Conservation (phyloP, 441 rosid genomes). For the Adansonia rubrostipa region DNA sequence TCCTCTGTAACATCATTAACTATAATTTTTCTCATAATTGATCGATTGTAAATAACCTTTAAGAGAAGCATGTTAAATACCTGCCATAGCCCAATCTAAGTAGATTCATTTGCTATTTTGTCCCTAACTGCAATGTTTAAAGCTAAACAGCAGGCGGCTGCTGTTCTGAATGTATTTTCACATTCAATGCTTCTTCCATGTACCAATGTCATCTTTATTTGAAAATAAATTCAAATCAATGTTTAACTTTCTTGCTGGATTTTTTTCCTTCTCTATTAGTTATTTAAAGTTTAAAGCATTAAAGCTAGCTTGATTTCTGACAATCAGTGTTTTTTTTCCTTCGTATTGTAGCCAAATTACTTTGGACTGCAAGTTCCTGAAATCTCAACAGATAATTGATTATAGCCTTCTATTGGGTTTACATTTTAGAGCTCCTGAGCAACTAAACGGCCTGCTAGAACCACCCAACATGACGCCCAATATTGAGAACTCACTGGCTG, state of each 20-base stretch:
- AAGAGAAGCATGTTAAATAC: not conserved
- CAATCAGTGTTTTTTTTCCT: conserved; percentile 10
- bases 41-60: not conserved
- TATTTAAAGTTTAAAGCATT: not conserved
- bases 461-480: conserved; percentile 49
- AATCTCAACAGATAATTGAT: conserved; percentile 88
- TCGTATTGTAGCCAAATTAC: conserved; percentile 71
- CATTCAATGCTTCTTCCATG: not conserved
- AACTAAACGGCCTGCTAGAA: conserved; percentile 61
- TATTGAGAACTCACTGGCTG: conserved; percentile 49
- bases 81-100: not conserved
- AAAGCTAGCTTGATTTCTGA: conserved; percentile 24
- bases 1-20: not conserved
- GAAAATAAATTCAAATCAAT: not conserved
- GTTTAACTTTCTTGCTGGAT: not conserved
- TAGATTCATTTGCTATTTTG: not conserved
- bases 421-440: conserved; percentile 95
- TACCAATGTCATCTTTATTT: not conserved
- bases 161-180: not conserved
- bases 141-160: not conserved
- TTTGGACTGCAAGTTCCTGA: conserved; percentile 79
- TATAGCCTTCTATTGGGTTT: conserved; percentile 94
- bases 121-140: not conserved
- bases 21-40: not conserved
- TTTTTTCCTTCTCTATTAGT: not conserved